Percentiles rank a stretch among this genome's conserved stretches.
Conservation (phyloP, 2,329 filamentous ascomycete genomes). For the Fusarium hainanense region DNA sequence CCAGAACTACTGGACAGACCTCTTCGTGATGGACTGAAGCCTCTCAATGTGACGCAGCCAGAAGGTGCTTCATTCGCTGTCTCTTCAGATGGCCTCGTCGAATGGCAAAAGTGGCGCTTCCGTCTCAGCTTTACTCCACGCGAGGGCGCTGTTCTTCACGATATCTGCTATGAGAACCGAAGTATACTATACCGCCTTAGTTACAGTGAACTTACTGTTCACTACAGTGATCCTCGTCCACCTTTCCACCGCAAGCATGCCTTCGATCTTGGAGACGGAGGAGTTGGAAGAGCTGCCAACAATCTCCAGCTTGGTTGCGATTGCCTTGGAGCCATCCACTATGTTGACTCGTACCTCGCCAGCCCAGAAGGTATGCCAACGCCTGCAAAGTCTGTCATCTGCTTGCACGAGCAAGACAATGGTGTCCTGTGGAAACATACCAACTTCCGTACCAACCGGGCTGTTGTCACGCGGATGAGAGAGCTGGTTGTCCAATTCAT, state of each 20-base stretch:
- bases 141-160: slow-evolving; percentile 75
- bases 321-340: slow-evolving; percentile 61
- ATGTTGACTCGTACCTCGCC: slow-evolving; percentile 60
- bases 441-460: slow-evolving; percentile 70
- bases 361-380: slow-evolving; percentile 64
- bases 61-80: slow-evolving; percentile 55
- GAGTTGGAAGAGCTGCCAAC: slow-evolving; percentile 72
- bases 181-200: slow-evolving; percentile 73
- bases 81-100: slow-evolving; percentile 59
- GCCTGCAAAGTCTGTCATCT: slow-evolving; percentile 68
- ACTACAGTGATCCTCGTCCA: slow-evolving; percentile 72
- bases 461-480: slow-evolving; percentile 68
- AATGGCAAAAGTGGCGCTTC: slow-evolving; percentile 75
- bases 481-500: slow-evolving; percentile 75
- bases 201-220: slow-evolving; percentile 76
- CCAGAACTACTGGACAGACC: slow-evolving; percentile 62
- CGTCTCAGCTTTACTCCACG: slow-evolving; percentile 75
- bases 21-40: slow-evolving; percentile 68
- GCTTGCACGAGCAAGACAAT: slow-evolving; percentile 76
- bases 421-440: slow-evolving; percentile 79
- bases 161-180: slow-evolving; percentile 73
- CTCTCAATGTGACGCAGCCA: slow-evolving; percentile 71
- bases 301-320: slow-evolving; percentile 75
- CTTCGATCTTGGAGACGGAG: slow-evolving; percentile 76
- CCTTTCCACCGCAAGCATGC: slow-evolving; percentile 77